Evolutionary conservation across 495 filamentous ascomycete genomes (phyloP).

Genomic region (Evansstolkia leycettana): DNA sequence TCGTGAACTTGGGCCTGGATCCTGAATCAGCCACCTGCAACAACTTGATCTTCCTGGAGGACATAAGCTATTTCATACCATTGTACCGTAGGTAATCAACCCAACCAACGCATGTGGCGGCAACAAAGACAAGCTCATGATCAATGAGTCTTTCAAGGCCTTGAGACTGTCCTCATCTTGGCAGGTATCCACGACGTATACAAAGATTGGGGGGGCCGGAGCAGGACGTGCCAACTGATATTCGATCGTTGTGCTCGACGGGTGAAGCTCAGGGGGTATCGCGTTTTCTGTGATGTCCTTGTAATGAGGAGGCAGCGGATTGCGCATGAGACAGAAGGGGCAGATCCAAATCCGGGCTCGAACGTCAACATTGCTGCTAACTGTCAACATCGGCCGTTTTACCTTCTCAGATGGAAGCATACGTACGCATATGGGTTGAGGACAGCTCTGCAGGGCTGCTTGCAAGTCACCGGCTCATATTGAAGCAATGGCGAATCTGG

Average conservation of each 20-base stretch:
- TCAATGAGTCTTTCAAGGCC: slow-evolving; percentile 87
- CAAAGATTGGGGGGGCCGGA: slow-evolving; percentile 87
- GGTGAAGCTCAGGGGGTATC: slow-evolving; percentile 92
- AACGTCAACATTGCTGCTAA: slow-evolving; percentile 77
- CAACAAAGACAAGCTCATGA: slow-evolving; percentile 92
- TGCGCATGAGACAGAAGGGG: slow-evolving; percentile 93
- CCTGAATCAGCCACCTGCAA: neutral
- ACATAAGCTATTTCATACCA: slow-evolving; percentile 46
- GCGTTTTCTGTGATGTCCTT: slow-evolving; percentile 95
- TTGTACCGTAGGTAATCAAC: slow-evolving; percentile 91
- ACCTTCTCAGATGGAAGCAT: slow-evolving; percentile 1
- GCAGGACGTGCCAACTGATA: slow-evolving; percentile 89
- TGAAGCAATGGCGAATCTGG: slow-evolving; percentile 78
- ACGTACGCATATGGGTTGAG: slow-evolving; percentile 91
- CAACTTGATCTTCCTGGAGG: neutral
- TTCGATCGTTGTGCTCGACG: slow-evolving; percentile 90
- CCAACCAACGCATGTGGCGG: slow-evolving; percentile 91
- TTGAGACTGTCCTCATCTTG: slow-evolving; percentile 97
- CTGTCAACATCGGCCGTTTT: slow-evolving; percentile 11
- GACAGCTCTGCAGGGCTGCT: slow-evolving; percentile 88
- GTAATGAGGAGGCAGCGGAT: slow-evolving; percentile 91
- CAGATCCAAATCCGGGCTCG: slow-evolving; percentile 96
- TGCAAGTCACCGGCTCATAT: slow-evolving; percentile 97
- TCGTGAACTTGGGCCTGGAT: slow-evolving; percentile 87
- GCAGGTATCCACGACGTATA: slow-evolving; percentile 97